A percentile compares a stretch with the other conserved stretches of the same genome.
Evolutionary conservation across 768 basidiomycete genomes (phyloP).

Genomic region (Rubroboletus satanas): DNA sequence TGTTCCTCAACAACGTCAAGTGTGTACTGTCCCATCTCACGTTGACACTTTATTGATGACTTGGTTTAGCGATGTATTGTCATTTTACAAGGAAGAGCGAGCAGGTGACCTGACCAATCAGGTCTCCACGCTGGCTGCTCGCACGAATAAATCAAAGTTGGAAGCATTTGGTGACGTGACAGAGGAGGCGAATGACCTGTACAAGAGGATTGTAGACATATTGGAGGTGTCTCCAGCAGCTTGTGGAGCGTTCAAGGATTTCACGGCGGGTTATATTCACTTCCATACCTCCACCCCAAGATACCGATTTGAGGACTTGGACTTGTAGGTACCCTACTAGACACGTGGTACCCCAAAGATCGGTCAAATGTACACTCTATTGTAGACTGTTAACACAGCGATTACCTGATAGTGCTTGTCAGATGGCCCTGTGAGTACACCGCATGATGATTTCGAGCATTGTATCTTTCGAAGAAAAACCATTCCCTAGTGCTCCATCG

Average conservation of each 20-base stretch:
- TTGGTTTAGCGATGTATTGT: background rate
- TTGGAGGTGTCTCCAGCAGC: slow-evolving; percentile 14
- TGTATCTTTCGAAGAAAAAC: too few relatives aligned
- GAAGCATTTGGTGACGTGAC: slow-evolving; percentile 23
- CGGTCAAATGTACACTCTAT: background rate
- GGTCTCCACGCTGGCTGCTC: slow-evolving; percentile 20
- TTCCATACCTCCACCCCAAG: slow-evolving; percentile 29
- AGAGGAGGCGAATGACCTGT: slow-evolving; percentile 22
- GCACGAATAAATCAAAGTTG: slow-evolving; percentile 22
- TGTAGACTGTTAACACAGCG: background rate
- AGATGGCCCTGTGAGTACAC: too few relatives aligned
- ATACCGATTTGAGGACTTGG: slow-evolving; percentile 24
- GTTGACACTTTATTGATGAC: background rate
- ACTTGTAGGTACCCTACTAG: background rate
- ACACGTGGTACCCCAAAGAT: background rate
- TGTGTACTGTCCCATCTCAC: background rate
- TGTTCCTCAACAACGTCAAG: background rate
- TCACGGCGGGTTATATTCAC: slow-evolving; percentile 20
- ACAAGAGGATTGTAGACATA: slow-evolving; percentile 25
- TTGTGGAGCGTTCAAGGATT: slow-evolving; percentile 14
- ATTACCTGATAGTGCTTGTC: background rate
- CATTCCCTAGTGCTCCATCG: too few relatives aligned
- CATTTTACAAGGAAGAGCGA: background rate
- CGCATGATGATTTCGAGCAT: background rate
- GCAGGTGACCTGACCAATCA: background rate